Percentiles rank a stretch among this genome's conserved stretches.
phyloP scores from a whole-genome alignment of 1,284 basidiomycete genomes.

The Apiotrichum montevideense region DNA sequence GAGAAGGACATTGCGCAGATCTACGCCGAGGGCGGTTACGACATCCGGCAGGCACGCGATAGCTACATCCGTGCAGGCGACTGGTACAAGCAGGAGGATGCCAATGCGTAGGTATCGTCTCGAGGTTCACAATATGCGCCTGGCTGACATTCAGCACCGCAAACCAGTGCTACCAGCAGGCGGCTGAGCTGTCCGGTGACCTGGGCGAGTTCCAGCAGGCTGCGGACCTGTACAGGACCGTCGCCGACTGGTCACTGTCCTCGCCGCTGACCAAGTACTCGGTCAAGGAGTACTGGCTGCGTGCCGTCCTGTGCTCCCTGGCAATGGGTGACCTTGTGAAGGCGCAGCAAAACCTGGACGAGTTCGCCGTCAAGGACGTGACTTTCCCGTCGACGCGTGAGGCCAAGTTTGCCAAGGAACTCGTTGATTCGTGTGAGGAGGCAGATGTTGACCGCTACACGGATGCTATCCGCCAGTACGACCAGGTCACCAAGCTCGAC shows the following conservation, averaged over 20 bases:
- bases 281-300: slow-evolving; percentile 96
- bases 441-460: slow-evolving; percentile 69
- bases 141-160: slow-evolving; percentile 63
- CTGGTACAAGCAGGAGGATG: slow-evolving; percentile 96
- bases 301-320: slow-evolving; percentile 78
- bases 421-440: slow-evolving; percentile 71
- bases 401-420: slow-evolving; percentile 71
- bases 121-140: not conserved
- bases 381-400: slow-evolving; percentile 82
- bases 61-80: slow-evolving; percentile 90
- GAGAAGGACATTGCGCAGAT: slow-evolving; percentile 96
- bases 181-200: slow-evolving; percentile 89
- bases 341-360: slow-evolving; percentile 67
- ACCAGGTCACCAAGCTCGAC: slow-evolving; percentile 82
- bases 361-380: slow-evolving; percentile 66
- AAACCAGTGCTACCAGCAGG: slow-evolving; percentile 91
- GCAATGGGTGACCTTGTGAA: slow-evolving; percentile 83
- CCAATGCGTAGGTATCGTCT: slow-evolving; percentile 67
- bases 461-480: slow-evolving; percentile 70
- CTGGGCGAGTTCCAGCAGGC: slow-evolving; percentile 78
- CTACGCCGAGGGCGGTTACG: slow-evolving; percentile 61
- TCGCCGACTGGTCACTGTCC: slow-evolving; percentile 76
- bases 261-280: slow-evolving; percentile 93
- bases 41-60: slow-evolving; percentile 61
- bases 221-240: slow-evolving; percentile 81